These are phyloP conservation scores for Zygoascus sp. DNA, from an alignment of 1,139 yeast genomes.

Conservation along the genomic window DNA sequence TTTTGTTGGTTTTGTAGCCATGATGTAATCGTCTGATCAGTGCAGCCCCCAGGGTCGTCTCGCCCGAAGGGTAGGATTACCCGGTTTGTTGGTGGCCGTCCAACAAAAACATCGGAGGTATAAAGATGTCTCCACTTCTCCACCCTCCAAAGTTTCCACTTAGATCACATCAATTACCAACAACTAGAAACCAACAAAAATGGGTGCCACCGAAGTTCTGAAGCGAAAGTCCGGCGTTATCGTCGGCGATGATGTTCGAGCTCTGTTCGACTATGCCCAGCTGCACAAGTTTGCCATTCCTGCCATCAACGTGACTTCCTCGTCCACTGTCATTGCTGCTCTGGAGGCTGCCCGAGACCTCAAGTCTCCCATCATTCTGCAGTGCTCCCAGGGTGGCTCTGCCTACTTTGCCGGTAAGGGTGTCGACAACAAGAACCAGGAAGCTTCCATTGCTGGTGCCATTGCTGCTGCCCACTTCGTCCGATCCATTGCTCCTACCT, in stretches of 20 bases:
- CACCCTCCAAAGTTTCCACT: not conserved
- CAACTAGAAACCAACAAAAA: not conserved
- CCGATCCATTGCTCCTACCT: constrained; percentile 92
- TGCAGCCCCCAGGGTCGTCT: not conserved
- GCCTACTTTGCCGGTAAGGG: constrained; percentile 99
- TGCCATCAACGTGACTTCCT: constrained; percentile 96
- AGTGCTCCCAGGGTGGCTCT: constrained; percentile 99
- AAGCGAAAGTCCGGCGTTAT: constrained; percentile 94
- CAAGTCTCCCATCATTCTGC: constrained; percentile 94
- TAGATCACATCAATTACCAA: not conserved
- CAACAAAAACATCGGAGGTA: constrained; percentile 3
- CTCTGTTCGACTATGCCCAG: constrained; percentile 88
- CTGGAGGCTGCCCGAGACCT: constrained; percentile 97
- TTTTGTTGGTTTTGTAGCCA: too few relatives aligned
- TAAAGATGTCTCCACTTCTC: constrained; percentile 4
- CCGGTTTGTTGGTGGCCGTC: constrained; percentile 9
- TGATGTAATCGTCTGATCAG: constrained; percentile 2
- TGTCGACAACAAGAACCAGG: constrained; percentile 86
- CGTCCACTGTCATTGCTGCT: constrained; percentile 95
- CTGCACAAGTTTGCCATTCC: constrained; percentile 94
- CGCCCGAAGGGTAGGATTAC: not conserved
- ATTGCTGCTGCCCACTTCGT: constrained; percentile 98
- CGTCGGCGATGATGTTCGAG: constrained; percentile 95
- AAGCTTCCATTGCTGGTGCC: constrained; percentile 92
- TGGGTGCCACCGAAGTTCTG: constrained; percentile 56